A percentile compares a stretch with the other conserved stretches of the same genome.
Evolutionary conservation across 2,329 filamentous ascomycete species (phyloP).

Genomic region (Colletotrichum australisinense): DNA sequence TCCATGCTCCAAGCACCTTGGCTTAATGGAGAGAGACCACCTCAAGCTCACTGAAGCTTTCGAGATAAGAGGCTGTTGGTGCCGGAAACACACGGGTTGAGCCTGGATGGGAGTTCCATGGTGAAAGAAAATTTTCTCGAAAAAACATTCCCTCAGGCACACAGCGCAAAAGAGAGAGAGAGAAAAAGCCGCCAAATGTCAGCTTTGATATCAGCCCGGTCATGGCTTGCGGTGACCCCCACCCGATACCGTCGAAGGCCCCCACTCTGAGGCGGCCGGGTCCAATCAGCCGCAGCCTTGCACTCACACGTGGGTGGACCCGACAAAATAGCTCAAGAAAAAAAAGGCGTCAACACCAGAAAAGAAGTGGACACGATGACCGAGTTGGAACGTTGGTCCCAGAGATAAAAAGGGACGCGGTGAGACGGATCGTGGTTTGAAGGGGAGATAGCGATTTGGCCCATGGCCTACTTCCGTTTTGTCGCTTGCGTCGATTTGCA

Average conservation of each 20-base stretch:
- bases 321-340: conserved; percentile 28
- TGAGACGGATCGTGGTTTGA: conserved; percentile 11
- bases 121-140: conserved; percentile 22
- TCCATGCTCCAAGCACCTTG: neutral
- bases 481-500: conserved; percentile 8
- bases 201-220: conserved; percentile 36
- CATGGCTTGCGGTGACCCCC: conserved; percentile 37
- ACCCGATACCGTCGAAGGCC: conserved; percentile 29
- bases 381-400: conserved; percentile 22
- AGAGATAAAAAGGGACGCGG: conserved; percentile 35
- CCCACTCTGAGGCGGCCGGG: conserved; percentile 30
- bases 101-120: neutral
- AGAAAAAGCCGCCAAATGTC: neutral
- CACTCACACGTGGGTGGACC: conserved; percentile 38
- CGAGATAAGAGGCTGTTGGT: neutral
- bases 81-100: neutral
- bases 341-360: conserved; percentile 7
- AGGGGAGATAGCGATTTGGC: neutral
- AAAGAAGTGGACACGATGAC: conserved; percentile 29
- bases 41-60: neutral
- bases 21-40: neutral
- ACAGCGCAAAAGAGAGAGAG: neutral
- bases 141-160: conserved; percentile 30
- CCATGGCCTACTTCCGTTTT: neutral
- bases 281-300: conserved; percentile 34